These are phyloP conservation scores for Erysimum cheiranthoides DNA, from an alignment of 345 rosid genomes.

Conservation along the genomic window DNA sequence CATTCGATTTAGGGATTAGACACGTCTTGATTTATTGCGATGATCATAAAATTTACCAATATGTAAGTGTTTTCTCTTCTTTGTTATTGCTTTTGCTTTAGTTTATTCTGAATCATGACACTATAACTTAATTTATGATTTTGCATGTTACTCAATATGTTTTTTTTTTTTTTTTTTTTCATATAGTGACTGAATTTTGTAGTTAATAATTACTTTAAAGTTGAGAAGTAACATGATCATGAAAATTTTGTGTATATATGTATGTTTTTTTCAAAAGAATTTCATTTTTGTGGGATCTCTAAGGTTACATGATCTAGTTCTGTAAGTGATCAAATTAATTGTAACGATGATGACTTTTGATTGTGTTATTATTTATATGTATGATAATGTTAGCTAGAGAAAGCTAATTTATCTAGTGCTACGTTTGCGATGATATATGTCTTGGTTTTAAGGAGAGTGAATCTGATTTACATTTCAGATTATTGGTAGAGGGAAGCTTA, in stretches of 20 bases:
- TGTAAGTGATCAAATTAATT: not conserved
- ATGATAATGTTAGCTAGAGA: no score
- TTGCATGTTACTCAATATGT: no score
- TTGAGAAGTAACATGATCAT: no score
- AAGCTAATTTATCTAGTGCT: no score
- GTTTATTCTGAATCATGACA: not conserved
- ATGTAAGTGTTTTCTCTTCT: conserved; percentile 16
- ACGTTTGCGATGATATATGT: no score
- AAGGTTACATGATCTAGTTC: no score
- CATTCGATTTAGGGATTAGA: conserved; percentile 9
- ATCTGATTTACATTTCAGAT: not conserved
- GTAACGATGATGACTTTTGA: not conserved
- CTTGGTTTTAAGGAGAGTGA: not conserved
- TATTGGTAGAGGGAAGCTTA: not conserved
- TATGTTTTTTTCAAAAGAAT: no score
- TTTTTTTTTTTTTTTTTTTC: no score
- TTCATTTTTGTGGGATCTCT: no score
- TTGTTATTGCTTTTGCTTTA: not conserved
- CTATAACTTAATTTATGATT: not conserved
- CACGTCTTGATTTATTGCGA: conserved; percentile 9
- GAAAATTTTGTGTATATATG: no score
- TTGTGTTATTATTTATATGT: no score
- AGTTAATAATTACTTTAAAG: no score
- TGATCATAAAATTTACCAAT: not conserved
- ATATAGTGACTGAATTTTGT: not conserved